phyloP scores from a whole-genome alignment of 2,329 filamentous ascomycete genomes.

The Pseudocercospora fijiensis region DNA sequence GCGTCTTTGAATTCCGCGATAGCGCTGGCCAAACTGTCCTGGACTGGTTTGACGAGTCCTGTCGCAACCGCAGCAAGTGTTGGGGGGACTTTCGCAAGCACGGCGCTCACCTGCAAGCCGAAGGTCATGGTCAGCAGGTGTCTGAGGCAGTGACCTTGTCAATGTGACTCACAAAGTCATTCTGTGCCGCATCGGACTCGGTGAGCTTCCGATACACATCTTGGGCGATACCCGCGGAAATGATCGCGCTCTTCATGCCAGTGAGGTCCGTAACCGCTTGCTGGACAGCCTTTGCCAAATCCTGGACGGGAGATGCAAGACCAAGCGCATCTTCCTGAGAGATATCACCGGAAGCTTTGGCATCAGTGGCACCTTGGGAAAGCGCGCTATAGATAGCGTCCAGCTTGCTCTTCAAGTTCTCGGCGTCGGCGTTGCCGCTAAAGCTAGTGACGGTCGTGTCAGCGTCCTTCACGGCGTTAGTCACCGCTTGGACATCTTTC shows the following conservation, averaged over 20 bases:
- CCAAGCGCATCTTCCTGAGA: background rate
- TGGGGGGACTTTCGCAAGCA: background rate
- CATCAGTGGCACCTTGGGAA: background rate
- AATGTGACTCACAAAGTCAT: background rate
- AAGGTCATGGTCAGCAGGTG: background rate
- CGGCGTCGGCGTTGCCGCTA: background rate
- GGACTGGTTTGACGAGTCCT: background rate
- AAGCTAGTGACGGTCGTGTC: background rate
- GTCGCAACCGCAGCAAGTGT: background rate
- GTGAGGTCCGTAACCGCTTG: background rate
- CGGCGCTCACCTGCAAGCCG: background rate
- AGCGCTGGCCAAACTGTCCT: background rate
- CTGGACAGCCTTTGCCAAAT: background rate
- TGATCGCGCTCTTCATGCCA: background rate
- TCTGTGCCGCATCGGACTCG: background rate
- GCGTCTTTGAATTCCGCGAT: background rate
- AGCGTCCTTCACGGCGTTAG: background rate
- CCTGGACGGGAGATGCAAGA: background rate
- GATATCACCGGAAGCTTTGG: background rate
- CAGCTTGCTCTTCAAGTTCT: background rate
- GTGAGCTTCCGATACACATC: background rate
- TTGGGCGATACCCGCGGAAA: background rate
- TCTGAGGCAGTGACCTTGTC: background rate
- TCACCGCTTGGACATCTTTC: background rate
- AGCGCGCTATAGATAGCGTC: background rate